These are phyloP conservation scores for Eremothecium coryli DNA, from an alignment of 1,139 yeast species.

Conservation along the genomic window DNA sequence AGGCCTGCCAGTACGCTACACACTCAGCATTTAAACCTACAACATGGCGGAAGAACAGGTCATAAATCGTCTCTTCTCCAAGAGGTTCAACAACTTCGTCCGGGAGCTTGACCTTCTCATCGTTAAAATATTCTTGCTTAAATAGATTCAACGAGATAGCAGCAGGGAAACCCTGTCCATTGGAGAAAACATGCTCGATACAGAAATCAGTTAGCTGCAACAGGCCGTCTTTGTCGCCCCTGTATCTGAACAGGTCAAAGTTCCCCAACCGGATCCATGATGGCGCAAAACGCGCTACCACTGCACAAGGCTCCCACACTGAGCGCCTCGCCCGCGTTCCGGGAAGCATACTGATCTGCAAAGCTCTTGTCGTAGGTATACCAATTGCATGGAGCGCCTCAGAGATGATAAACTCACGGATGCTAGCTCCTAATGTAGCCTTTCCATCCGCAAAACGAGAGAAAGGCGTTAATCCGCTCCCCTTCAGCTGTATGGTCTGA, in stretches of 20 bases:
- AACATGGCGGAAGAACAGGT: conserved; percentile 60
- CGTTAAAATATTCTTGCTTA: conserved; percentile 21
- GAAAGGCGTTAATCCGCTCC: conserved; percentile 85
- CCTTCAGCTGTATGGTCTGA: conserved; percentile 62
- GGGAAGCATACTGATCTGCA: conserved; percentile 64
- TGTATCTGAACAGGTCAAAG: conserved; percentile 74
- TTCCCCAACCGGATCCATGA: conserved; percentile 84
- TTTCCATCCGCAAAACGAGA: conserved; percentile 96
- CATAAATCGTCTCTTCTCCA: conserved; percentile 52
- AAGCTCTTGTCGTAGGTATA: conserved; percentile 78
- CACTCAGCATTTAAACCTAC: conserved; percentile 64
- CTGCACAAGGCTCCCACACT: conserved; percentile 68
- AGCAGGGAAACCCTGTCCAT: conserved; percentile 34
- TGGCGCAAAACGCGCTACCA: conserved; percentile 76
- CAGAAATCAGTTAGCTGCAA: conserved; percentile 62
- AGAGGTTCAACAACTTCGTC: conserved; percentile 7
- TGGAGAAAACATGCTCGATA: conserved; percentile 52
- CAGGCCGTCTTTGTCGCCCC: conserved; percentile 60
- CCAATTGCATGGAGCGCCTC: conserved; percentile 77
- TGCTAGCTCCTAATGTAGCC: conserved; percentile 79
- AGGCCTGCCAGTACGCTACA: conserved; percentile 81
- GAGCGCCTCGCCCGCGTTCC: conserved; percentile 64
- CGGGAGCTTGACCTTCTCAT: conserved; percentile 14
- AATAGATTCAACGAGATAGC: conserved; percentile 25
- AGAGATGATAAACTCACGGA: conserved; percentile 78